Evolutionary conservation across 768 basidiomycete species (phyloP).

Genomic region (Leucocoprinus leucothites): DNA sequence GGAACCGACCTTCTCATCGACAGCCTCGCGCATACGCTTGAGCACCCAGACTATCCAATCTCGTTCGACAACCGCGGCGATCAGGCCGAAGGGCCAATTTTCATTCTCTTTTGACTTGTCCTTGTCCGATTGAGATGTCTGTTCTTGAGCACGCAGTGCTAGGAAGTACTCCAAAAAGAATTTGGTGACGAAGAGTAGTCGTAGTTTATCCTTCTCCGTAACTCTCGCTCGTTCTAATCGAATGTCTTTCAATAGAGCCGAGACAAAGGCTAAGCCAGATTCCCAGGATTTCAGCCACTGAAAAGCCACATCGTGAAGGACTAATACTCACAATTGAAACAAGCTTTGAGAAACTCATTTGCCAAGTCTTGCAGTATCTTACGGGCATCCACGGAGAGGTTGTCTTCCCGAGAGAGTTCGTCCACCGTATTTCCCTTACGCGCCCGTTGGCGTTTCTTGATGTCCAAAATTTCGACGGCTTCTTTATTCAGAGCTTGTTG

Average conservation of each 20-base stretch:
- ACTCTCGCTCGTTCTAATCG: constrained; percentile 88
- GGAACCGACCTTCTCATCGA: constrained; percentile 81
- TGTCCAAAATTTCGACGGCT: constrained; percentile 68
- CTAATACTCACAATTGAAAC: constrained; percentile 79
- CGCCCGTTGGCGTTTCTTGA: constrained; percentile 56
- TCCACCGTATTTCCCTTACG: constrained; percentile 63
- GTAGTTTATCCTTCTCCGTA: constrained; percentile 91
- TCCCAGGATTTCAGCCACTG: constrained; percentile 7
- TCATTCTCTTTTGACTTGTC: constrained; percentile 20
- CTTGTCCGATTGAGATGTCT: constrained; percentile 13
- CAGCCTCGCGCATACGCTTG: constrained; percentile 80
- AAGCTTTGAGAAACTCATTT: constrained; percentile 70
- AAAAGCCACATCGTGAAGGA: constrained; percentile 5
- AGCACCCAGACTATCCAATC: constrained; percentile 90
- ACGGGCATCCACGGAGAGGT: constrained; percentile 62
- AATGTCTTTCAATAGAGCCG: constrained; percentile 87
- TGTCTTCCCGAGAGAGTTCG: constrained; percentile 66
- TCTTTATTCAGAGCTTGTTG: constrained; percentile 76
- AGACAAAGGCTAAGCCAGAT: constrained; percentile 70
- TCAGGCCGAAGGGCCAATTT: constrained; percentile 66
- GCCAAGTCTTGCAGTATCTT: constrained; percentile 66
- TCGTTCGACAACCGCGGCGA: constrained; percentile 85
- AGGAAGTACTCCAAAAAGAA: constrained; percentile 96
- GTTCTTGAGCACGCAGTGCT: constrained; percentile 40
- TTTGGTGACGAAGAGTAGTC: constrained; percentile 80